Conservation (phyloP, 2,329 filamentous ascomycete genomes). For the Orbilia oligospora region DNA sequence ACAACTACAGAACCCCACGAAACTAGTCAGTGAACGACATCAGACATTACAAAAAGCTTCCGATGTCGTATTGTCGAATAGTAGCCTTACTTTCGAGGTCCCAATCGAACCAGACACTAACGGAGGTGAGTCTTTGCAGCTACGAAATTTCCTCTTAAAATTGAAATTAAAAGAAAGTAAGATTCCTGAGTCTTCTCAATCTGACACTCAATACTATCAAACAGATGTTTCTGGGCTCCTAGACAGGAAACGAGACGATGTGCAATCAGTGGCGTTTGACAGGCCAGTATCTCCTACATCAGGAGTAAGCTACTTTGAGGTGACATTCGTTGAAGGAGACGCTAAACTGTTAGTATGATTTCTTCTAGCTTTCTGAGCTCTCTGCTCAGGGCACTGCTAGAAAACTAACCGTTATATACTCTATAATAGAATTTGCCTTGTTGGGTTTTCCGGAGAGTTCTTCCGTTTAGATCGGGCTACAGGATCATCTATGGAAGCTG, state of each 20-base stretch:
- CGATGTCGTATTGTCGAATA: neutral
- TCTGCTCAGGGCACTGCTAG: neutral
- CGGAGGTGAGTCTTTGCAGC: conserved; percentile 6
- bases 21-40: conserved; percentile 7
- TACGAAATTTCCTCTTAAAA: too few relatives aligned
- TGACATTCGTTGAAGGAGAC: conserved; percentile 21
- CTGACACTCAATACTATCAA: neutral
- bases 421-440: neutral
- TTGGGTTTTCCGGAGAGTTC: conserved; percentile 34
- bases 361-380: neutral
- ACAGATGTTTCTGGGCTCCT: neutral
- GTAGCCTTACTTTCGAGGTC: neutral
- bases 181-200: too few relatives aligned
- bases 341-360: neutral
- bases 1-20: conserved; percentile 1
- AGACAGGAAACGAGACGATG: neutral
- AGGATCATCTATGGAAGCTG: conserved; percentile 4
- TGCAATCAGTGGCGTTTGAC: conserved; percentile 6
- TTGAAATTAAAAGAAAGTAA: neutral
- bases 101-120: neutral
- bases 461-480: conserved; percentile 1
- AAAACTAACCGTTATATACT: neutral
- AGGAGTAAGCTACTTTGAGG: conserved; percentile 32
- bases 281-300: conserved; percentile 12
- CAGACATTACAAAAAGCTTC: conserved; percentile 1